A percentile compares a stretch with the other conserved stretches of the same genome.
Conservation (phyloP, 805 yeast genomes). For the Diddensiella caesifluorescens region DNA sequence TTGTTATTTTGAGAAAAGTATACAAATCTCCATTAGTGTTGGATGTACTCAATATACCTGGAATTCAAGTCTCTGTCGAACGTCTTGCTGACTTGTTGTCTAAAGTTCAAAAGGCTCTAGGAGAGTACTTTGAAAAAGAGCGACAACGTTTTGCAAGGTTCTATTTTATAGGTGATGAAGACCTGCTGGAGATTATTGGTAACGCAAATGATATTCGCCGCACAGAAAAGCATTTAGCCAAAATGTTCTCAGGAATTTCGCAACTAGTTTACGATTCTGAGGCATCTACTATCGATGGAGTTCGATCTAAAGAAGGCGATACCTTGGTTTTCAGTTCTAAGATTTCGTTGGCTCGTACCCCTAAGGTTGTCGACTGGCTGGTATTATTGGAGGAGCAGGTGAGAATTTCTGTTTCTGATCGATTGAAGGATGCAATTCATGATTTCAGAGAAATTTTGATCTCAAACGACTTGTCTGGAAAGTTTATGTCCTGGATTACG, state of each 20-base stretch:
- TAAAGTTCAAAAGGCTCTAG: slow-evolving; percentile 58
- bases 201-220: slow-evolving; percentile 42
- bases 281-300: slow-evolving; percentile 37
- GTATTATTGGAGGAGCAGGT: slow-evolving; percentile 50
- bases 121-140: slow-evolving; percentile 76
- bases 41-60: slow-evolving; percentile 50
- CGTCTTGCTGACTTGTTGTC: slow-evolving; percentile 51
- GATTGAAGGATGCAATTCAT: slow-evolving; percentile 32
- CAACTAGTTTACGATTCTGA: slow-evolving; percentile 37
- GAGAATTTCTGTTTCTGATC: slow-evolving; percentile 42
- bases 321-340: slow-evolving; percentile 34
- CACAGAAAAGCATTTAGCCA: slow-evolving; percentile 56
- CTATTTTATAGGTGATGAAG: slow-evolving; percentile 87
- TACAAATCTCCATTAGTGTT: slow-evolving; percentile 47
- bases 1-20: slow-evolving; percentile 45
- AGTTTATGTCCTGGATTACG: slow-evolving; percentile 35
- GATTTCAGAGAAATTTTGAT: slow-evolving; percentile 20
- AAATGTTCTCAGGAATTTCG: slow-evolving; percentile 66
- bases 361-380: slow-evolving; percentile 59
- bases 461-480: slow-evolving; percentile 9
- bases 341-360: slow-evolving; percentile 39
- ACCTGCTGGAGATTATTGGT: slow-evolving; percentile 77
- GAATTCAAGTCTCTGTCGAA: slow-evolving; percentile 42
- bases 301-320: slow-evolving; percentile 68
- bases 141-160: slow-evolving; percentile 74